These are phyloP conservation scores for Salmacisia buchloeana DNA, from an alignment of 1,284 basidiomycete species.

Conservation along the genomic window DNA sequence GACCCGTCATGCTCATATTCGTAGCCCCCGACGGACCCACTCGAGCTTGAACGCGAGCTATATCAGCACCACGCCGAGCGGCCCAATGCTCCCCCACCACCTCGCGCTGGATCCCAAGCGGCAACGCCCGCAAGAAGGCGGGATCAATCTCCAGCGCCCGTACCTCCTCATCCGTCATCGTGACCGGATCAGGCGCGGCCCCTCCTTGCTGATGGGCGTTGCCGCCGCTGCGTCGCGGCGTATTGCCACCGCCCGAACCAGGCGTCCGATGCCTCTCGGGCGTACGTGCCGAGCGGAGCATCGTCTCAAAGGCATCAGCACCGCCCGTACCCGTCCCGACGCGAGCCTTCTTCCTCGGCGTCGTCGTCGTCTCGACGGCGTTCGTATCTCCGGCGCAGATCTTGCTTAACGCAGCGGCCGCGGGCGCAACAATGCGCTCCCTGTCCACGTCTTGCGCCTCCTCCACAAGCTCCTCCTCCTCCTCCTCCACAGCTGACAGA, in stretches of 20 bases:
- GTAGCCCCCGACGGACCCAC: too few relatives aligned
- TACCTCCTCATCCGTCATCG: constrained; percentile 1
- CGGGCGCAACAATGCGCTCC: background rate
- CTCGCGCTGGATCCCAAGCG: background rate
- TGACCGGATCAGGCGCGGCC: background rate
- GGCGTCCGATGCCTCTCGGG: background rate
- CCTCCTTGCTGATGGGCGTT: background rate
- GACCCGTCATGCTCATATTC: too few relatives aligned
- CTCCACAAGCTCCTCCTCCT: constrained; percentile 11
- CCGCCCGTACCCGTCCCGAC: too few relatives aligned
- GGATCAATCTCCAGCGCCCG: background rate
- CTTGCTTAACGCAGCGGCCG: too few relatives aligned
- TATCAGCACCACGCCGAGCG: background rate
- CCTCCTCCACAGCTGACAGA: constrained; percentile 8
- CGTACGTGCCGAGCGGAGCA: background rate
- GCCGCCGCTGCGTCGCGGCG: background rate
- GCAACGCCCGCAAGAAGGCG: background rate
- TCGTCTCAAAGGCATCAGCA: background rate
- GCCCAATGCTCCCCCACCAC: background rate
- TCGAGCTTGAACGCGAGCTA: background rate
- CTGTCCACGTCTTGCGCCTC: constrained; percentile 12
- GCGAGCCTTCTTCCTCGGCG: background rate
- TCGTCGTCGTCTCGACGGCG: background rate
- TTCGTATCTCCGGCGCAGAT: too few relatives aligned
- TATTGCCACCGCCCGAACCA: background rate